Conservation (phyloP, 345 rosid species). For the Cochlearia excelsa region DNA sequence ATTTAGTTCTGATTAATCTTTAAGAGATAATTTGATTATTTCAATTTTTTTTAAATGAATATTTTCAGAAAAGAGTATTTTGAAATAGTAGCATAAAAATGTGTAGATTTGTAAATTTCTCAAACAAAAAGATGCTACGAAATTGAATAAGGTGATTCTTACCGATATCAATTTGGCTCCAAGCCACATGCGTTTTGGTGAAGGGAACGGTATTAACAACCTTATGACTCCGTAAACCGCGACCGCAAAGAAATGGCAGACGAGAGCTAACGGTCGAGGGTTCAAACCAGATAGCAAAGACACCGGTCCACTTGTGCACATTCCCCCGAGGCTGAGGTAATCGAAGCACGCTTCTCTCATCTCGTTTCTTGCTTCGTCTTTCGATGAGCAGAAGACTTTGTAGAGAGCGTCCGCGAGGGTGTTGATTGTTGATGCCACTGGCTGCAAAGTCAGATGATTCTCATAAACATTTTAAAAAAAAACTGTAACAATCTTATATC, state of each 20-base stretch:
- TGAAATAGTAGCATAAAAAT: too few species aligned
- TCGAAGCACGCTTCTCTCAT: constrained; percentile 41
- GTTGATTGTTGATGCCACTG: constrained; percentile 43
- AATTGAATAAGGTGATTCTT: too few species aligned
- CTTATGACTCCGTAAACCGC: constrained; percentile 36
- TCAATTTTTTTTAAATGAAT: too few species aligned
- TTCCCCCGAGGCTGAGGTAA: constrained; percentile 41
- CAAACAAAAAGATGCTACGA: too few species aligned
- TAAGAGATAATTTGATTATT: too few species aligned
- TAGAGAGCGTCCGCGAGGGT: constrained; percentile 38
- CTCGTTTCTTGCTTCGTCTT: constrained; percentile 34
- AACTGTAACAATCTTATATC: too few species aligned
- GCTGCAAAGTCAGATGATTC: constrained; percentile 22
- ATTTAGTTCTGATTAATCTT: too few species aligned
- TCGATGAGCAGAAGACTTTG: constrained; percentile 34
- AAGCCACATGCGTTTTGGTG: constrained; percentile 34
- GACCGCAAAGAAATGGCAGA: constrained; percentile 40
- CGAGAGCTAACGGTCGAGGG: constrained; percentile 35
- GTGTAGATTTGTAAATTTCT: too few species aligned
- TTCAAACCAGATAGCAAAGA: constrained; percentile 42
- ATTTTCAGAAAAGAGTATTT: too few species aligned
- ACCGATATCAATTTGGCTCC: constrained; percentile 38
- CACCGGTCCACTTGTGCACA: constrained; percentile 37
- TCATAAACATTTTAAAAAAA: too few species aligned
- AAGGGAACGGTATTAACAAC: constrained; percentile 38